Evolutionary conservation across 176 grass and related monocot species (phyloP).

Genomic region (Calamus simplicifolius): DNA sequence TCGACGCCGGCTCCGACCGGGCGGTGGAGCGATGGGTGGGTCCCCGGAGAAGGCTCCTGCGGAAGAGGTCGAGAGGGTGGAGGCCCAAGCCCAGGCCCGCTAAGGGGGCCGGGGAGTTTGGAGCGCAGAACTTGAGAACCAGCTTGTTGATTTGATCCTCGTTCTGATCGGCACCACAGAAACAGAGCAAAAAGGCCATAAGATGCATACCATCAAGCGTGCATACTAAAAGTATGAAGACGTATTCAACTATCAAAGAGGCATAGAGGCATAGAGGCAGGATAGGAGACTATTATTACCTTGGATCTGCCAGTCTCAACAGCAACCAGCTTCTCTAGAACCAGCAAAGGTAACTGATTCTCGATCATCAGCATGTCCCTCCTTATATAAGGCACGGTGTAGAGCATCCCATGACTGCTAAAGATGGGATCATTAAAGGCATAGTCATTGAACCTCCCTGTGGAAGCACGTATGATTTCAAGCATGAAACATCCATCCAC

Average conservation of each 20-base stretch:
- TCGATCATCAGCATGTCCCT: conserved; percentile 31
- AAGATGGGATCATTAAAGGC: conserved; percentile 24
- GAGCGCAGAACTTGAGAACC: conserved; percentile 3
- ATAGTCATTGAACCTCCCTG: conserved; percentile 17
- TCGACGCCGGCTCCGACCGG: neutral
- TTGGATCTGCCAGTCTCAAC: neutral
- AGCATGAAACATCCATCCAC: conserved; percentile 76
- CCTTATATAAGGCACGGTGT: conserved; percentile 14
- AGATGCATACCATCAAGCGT: too few species aligned
- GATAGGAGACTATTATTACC: neutral
- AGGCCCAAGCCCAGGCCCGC: neutral
- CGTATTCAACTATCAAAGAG: too few species aligned
- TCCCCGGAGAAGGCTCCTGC: neutral
- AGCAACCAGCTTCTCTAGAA: conserved; percentile 12
- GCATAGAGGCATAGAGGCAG: neutral
- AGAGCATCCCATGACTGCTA: neutral
- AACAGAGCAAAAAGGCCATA: too few species aligned
- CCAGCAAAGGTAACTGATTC: conserved; percentile 28
- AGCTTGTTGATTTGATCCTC: conserved; percentile 12
- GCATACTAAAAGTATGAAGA: too few species aligned
- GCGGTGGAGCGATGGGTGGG: too few species aligned
- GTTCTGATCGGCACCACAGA: neutral
- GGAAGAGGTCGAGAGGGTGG: conserved; percentile 21
- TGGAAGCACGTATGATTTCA: conserved; percentile 40
- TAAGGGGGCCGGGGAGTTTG: neutral